Percentiles rank a stretch among this genome's conserved stretches.
These are phyloP conservation scores for Gnetum montanum DNA, from an alignment of 75 land plant genomes.

Conservation along the genomic window DNA sequence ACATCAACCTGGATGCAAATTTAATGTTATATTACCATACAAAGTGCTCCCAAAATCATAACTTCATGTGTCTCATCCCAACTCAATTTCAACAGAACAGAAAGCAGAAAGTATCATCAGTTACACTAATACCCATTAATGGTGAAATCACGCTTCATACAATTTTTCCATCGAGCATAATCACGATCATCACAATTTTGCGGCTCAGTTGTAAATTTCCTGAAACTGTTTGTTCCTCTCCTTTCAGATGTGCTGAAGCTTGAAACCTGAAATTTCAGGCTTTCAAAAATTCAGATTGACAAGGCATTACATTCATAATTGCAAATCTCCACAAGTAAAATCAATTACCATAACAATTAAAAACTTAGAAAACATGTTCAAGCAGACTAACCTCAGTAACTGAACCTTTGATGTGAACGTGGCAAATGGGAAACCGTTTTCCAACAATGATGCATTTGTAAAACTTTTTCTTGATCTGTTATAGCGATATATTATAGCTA, in stretches of 20 bases:
- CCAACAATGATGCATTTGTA: conserved; percentile 59
- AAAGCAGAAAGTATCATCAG: no score
- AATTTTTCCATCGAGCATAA: conserved; percentile 69
- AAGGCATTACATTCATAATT: not conserved
- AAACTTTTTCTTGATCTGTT: conserved; percentile 51
- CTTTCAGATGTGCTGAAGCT: conserved; percentile 63
- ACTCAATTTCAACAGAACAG: no score
- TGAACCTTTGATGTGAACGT: conserved; percentile 38
- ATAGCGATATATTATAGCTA: no score
- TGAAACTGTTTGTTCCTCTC: conserved; percentile 8
- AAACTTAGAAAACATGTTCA: no score
- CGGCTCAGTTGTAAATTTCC: conserved; percentile 12
- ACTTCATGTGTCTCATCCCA: no score
- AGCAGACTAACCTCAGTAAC: conserved; percentile 59
- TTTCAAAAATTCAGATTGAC: not conserved
- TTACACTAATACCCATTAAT: conserved; percentile 95
- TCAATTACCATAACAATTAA: no score
- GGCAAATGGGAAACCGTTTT: conserved; percentile 73
- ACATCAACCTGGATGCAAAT: conserved; percentile 65
- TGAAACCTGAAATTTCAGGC: conserved; percentile 51
- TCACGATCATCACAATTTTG: conserved; percentile 38
- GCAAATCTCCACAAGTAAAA: no score
- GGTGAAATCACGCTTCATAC: conserved; percentile 84
- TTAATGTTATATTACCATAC: not conserved
- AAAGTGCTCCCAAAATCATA: no score